phyloP scores from a whole-genome alignment of 805 yeast species.

The Saturnispora mendoncae region DNA sequence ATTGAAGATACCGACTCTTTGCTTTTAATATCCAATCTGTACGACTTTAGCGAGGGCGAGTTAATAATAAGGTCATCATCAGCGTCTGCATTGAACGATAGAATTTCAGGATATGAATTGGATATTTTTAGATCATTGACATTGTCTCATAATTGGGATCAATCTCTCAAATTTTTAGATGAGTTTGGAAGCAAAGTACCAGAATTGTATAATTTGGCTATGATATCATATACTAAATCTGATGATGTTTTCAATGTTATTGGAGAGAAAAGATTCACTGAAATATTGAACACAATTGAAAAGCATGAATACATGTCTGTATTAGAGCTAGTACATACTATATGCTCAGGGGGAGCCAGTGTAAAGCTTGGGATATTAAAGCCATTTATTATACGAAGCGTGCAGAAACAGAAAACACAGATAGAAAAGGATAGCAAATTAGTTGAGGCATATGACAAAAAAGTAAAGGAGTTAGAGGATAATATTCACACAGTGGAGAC shows the following conservation, averaged over 20 bases:
- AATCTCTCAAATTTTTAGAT: conserved; percentile 48
- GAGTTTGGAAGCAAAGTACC: conserved; percentile 56
- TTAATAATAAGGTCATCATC: conserved; percentile 25
- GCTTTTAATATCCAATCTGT: conserved; percentile 47
- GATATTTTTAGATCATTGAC: conserved; percentile 60
- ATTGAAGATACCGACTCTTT: conserved; percentile 49
- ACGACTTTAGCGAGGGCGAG: conserved; percentile 45
- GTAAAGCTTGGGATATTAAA: conserved; percentile 56
- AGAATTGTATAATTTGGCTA: conserved; percentile 55
- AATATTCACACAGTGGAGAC: conserved; percentile 43
- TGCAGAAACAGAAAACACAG: conserved; percentile 52
- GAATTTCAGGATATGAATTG: conserved; percentile 32
- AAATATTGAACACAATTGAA: conserved; percentile 46
- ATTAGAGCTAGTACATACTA: conserved; percentile 41
- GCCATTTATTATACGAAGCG: conserved; percentile 53
- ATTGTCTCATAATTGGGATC: conserved; percentile 46
- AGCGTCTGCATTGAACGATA: neutral
- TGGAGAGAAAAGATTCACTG: conserved; percentile 40
- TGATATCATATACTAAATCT: conserved; percentile 53
- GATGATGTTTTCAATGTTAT: conserved; percentile 42
- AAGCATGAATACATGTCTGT: conserved; percentile 53
- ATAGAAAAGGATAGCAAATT: conserved; percentile 61
- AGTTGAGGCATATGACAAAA: conserved; percentile 57
- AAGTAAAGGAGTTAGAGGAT: conserved; percentile 45
- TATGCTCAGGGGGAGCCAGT: conserved; percentile 37